Percentiles rank a stretch among this genome's conserved stretches.
phyloP scores from a whole-genome alignment of 371 early-diverging fungal genomes.

The Dichotomocladium elegans region DNA sequence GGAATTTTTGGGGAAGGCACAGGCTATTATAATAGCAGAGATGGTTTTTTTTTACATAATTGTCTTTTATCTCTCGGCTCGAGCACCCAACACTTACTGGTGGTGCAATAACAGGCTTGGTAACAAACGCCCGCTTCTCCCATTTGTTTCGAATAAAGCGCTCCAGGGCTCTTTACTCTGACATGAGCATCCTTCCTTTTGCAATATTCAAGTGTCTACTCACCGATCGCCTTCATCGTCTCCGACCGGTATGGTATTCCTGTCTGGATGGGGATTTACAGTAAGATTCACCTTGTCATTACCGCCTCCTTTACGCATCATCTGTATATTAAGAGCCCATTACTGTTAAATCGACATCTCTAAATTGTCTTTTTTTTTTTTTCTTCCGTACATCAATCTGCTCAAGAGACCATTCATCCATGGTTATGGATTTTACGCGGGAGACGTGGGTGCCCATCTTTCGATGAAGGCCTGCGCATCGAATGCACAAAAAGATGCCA shows the following conservation, averaged over 20 bases:
- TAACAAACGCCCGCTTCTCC: slow-evolving; percentile 76
- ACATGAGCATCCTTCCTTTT: background rate
- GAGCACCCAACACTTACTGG: too few species aligned
- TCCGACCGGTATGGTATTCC: slow-evolving; percentile 60
- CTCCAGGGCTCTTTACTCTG: slow-evolving; percentile 70
- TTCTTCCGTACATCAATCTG: slow-evolving; percentile 72
- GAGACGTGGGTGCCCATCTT: slow-evolving; percentile 92
- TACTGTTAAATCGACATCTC: background rate
- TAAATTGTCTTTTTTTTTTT: background rate
- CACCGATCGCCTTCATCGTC: slow-evolving; percentile 62
- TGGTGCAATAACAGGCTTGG: slow-evolving; percentile 15
- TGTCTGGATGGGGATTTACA: slow-evolving; percentile 67
- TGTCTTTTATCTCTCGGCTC: background rate
- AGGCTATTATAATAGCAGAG: slow-evolving; percentile 5
- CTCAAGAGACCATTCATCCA: slow-evolving; percentile 93
- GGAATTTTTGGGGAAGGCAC: slow-evolving; percentile 1
- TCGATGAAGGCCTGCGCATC: slow-evolving; percentile 90
- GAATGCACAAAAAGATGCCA: slow-evolving; percentile 91
- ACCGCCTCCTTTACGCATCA: slow-evolving; percentile 70
- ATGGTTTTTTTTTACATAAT: background rate
- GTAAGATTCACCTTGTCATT: slow-evolving; percentile 79
- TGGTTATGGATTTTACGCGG: slow-evolving; percentile 85
- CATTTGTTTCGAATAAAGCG: slow-evolving; percentile 92
- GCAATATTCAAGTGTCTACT: background rate
- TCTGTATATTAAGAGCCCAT: slow-evolving; percentile 10